These are phyloP conservation scores for Russula sp. DNA, from an alignment of 768 basidiomycete species.

Conservation along the genomic window DNA sequence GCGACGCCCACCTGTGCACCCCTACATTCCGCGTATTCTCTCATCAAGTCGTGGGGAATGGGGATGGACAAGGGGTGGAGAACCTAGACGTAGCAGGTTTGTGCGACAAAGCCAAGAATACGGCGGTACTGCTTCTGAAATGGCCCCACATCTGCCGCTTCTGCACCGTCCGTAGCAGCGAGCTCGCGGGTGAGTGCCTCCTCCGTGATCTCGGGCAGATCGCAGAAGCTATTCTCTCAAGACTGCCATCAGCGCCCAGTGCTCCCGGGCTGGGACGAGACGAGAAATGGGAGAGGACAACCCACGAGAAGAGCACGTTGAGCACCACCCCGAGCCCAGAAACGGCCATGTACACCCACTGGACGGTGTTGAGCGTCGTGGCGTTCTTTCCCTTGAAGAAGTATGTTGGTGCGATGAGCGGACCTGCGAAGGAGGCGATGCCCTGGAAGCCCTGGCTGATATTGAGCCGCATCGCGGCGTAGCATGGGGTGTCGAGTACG, in stretches of 20 bases:
- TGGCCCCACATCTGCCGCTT: conserved; percentile 39
- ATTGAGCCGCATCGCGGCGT: conserved; percentile 69
- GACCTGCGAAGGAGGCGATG: conserved; percentile 62
- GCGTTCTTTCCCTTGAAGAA: conserved; percentile 66
- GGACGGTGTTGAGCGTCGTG: conserved; percentile 56
- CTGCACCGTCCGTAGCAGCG: conserved; percentile 35
- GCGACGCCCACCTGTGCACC: conserved; percentile 66
- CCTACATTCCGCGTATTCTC: conserved; percentile 26
- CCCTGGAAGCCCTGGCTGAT: conserved; percentile 80
- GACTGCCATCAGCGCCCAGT: not conserved
- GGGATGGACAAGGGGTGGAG: not conserved
- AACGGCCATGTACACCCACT: conserved; percentile 66
- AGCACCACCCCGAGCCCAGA: conserved; percentile 58
- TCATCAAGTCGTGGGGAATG: not conserved
- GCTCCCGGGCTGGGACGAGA: not conserved
- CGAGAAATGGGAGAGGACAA: not conserved
- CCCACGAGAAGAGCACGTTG: conserved; percentile 60
- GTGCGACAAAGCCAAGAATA: conserved; percentile 67
- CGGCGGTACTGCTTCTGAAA: conserved; percentile 68
- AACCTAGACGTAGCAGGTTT: conserved; percentile 58
- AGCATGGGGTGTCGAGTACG: conserved; percentile 58
- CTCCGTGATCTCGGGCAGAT: conserved; percentile 65
- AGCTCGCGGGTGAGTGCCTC: conserved; percentile 52
- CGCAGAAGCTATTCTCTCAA: conserved; percentile 45
- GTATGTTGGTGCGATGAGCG: conserved; percentile 68